Evolutionary conservation across 2,329 filamentous ascomycete genomes (phyloP).

Genomic region (Phoma herbarum): DNA sequence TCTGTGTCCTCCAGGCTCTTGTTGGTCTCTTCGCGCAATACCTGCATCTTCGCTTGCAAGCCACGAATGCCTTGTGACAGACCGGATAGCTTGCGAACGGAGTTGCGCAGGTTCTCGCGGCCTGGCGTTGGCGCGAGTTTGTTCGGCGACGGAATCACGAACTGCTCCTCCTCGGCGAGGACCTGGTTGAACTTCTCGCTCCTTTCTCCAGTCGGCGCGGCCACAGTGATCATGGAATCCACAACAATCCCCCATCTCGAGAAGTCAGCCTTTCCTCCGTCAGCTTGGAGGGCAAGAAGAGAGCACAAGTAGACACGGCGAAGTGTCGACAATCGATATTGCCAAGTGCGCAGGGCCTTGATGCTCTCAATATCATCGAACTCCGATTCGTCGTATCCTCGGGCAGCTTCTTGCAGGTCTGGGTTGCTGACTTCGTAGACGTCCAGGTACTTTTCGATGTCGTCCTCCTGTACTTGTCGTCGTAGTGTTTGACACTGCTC

Average conservation of each 20-base stretch:
- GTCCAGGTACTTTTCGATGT: conserved; percentile 92
- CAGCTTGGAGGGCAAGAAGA: conserved; percentile 85
- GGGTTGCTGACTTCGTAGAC: conserved; percentile 60
- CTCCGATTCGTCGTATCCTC: conserved; percentile 69
- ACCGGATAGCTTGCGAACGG: conserved; percentile 86
- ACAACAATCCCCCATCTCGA: conserved; percentile 79
- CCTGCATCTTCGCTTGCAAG: conserved; percentile 91
- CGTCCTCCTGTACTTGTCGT: conserved; percentile 77
- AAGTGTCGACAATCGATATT: conserved; percentile 78
- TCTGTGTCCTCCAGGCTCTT: conserved; percentile 76
- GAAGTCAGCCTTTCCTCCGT: conserved; percentile 79
- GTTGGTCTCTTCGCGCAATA: conserved; percentile 89
- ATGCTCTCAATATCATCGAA: conserved; percentile 80
- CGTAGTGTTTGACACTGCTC: conserved; percentile 74
- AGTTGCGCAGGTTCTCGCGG: conserved; percentile 85
- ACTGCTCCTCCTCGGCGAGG: conserved; percentile 78
- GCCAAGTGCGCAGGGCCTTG: conserved; percentile 73
- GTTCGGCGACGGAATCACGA: conserved; percentile 62
- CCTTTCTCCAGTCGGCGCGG: conserved; percentile 67
- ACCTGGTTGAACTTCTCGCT: conserved; percentile 73
- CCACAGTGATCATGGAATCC: conserved; percentile 75
- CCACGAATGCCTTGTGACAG: conserved; percentile 90
- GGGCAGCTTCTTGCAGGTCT: conserved; percentile 56
- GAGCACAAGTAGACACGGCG: conserved; percentile 88
- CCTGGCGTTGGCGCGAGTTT: conserved; percentile 71